Evolutionary conservation across 257 asterid genomes (phyloP).

Genomic region (Rehmannia glutinosa): DNA sequence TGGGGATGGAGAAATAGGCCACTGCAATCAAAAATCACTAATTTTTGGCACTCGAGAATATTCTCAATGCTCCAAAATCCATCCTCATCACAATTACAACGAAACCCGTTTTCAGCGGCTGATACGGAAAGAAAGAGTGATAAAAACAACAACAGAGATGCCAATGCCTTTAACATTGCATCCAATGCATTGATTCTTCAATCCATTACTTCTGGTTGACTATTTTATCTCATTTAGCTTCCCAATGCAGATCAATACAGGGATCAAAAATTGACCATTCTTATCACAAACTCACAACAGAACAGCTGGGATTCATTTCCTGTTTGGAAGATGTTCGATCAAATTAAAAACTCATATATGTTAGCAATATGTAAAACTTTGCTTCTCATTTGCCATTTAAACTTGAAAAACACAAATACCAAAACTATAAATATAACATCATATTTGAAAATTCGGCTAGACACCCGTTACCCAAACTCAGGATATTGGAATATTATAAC

Average conservation of each 20-base stretch:
- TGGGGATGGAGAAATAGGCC: conserved; percentile 92
- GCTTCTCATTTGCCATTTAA: neutral
- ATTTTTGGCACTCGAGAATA: conserved; percentile 68
- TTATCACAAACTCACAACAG: conserved; percentile 19
- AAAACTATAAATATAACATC: conserved; percentile 1
- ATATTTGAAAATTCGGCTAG: too few species aligned
- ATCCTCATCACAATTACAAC: conserved; percentile 75
- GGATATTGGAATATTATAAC: too few species aligned
- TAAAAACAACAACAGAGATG: conserved; percentile 38
- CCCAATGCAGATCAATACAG: conserved; percentile 21
- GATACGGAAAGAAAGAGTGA: conserved; percentile 25
- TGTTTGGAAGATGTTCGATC: conserved; percentile 21
- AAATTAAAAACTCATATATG: conserved; percentile 14
- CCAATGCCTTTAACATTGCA: conserved; percentile 58
- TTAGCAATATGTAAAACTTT: neutral
- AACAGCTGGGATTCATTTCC: conserved; percentile 14
- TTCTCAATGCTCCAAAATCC: conserved; percentile 74
- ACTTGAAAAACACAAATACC: neutral
- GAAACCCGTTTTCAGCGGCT: conserved; percentile 41
- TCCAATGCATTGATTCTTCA: conserved; percentile 35
- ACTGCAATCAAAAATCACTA: conserved; percentile 81
- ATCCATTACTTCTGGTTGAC: conserved; percentile 11
- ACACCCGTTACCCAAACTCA: too few species aligned
- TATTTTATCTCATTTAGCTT: conserved; percentile 12
- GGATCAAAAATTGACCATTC: conserved; percentile 7